Evolutionary conservation across 2,329 filamentous ascomycete species (phyloP).

Genomic region (Aspergillus persii): DNA sequence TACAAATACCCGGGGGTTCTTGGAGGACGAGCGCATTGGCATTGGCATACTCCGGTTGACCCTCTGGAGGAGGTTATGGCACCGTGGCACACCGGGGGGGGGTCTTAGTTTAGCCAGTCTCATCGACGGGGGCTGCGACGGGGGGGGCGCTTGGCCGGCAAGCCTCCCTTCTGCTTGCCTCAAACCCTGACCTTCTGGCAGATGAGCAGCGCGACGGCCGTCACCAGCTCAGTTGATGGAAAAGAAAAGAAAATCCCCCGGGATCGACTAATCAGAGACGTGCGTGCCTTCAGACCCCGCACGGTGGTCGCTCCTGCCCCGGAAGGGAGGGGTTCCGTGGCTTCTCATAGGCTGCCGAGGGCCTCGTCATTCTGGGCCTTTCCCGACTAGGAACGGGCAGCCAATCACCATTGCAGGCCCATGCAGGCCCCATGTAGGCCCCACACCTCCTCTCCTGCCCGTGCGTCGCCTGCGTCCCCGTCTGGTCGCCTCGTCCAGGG

Average conservation of each 20-base stretch:
- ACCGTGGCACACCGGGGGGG: too few species aligned
- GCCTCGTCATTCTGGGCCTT: neutral
- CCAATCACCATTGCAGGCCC: neutral
- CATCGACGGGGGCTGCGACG: neutral
- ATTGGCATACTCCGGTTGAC: too few species aligned
- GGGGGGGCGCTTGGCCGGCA: conserved; percentile 2
- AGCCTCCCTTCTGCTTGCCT: neutral
- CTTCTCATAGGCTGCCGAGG: neutral
- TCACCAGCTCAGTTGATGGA: neutral
- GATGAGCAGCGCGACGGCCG: neutral
- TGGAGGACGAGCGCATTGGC: neutral
- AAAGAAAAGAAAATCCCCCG: neutral
- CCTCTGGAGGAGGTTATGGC: too few species aligned
- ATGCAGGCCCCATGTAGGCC: neutral
- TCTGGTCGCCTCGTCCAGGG: conserved; percentile 17
- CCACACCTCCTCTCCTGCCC: conserved; percentile 5
- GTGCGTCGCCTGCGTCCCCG: neutral
- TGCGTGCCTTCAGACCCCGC: neutral
- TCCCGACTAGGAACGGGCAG: neutral
- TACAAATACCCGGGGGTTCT: conserved; percentile 11
- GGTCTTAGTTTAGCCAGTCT: neutral
- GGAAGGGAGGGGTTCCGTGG: neutral
- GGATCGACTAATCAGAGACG: neutral
- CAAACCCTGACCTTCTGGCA: neutral
- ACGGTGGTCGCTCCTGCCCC: neutral